Conservation (phyloP, 495 filamentous ascomycete genomes). For the Aspergillus indologenus region DNA sequence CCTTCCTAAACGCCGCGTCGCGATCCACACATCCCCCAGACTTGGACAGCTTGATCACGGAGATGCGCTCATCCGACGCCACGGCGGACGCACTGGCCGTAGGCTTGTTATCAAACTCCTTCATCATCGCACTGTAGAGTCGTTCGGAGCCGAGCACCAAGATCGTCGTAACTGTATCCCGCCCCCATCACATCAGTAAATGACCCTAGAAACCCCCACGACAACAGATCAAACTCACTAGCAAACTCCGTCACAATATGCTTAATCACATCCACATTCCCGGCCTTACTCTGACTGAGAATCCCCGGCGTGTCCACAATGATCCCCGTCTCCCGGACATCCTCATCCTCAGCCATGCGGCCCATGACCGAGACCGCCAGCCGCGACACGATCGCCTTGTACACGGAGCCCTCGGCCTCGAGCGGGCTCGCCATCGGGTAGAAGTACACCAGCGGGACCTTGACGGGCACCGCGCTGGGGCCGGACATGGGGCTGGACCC, state of each 20-base stretch:
- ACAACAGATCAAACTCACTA: constrained; percentile 44
- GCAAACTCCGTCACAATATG: constrained; percentile 88
- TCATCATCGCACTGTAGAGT: constrained; percentile 72
- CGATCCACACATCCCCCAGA: constrained; percentile 85
- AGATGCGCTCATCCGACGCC: constrained; percentile 57
- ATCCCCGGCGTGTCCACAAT: constrained; percentile 83
- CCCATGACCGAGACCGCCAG: constrained; percentile 76
- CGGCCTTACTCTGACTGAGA: constrained; percentile 56
- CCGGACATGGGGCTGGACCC: constrained; percentile 88
- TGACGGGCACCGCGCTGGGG: constrained; percentile 81
- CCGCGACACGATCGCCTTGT: constrained; percentile 68
- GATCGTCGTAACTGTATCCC: constrained; percentile 64
- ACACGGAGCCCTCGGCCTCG: constrained; percentile 70
- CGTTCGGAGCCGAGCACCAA: constrained; percentile 82
- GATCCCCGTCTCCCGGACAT: constrained; percentile 67
- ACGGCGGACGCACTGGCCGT: constrained; percentile 47
- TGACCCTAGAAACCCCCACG: not conserved
- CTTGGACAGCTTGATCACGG: constrained; percentile 75
- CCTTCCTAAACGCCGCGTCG: constrained; percentile 70
- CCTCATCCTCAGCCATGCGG: constrained; percentile 73
- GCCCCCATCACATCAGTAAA: constrained; percentile 10
- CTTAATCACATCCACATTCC: constrained; percentile 68
- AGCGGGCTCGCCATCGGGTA: constrained; percentile 69
- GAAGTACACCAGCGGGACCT: constrained; percentile 88
- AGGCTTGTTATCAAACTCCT: constrained; percentile 65